Percentiles rank a stretch among this genome's conserved stretches.
Evolutionary conservation across 768 basidiomycete species (phyloP).

Genomic region (Boletales sp.): DNA sequence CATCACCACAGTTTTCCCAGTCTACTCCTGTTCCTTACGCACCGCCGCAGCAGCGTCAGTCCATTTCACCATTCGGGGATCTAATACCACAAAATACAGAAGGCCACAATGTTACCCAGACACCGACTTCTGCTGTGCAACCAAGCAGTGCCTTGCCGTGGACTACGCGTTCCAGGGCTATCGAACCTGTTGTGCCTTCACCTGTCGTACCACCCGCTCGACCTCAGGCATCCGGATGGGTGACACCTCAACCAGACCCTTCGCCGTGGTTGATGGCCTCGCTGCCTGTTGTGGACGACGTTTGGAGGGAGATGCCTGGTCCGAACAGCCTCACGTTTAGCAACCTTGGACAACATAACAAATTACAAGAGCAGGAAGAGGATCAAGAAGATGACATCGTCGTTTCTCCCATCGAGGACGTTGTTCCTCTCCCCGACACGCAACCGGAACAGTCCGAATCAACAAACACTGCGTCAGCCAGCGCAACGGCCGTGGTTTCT

Average conservation of each 20-base stretch:
- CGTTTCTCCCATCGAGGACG: constrained; percentile 17
- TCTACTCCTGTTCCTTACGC: constrained; percentile 19
- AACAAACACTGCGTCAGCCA: constrained; percentile 5
- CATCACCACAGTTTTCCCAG: constrained; percentile 17
- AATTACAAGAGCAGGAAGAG: constrained; percentile 42
- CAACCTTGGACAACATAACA: constrained; percentile 58
- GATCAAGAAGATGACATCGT: constrained; percentile 13
- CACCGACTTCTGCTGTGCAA: constrained; percentile 21
- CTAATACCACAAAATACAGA: constrained; percentile 14
- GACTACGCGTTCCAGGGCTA: constrained; percentile 15
- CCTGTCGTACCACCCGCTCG: constrained; percentile 22
- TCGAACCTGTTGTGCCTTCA: constrained; percentile 17
- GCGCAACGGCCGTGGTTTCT: neutral
- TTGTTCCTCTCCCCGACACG: constrained; percentile 8
- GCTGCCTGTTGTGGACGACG: constrained; percentile 42
- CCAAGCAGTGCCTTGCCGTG: constrained; percentile 22
- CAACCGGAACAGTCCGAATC: constrained; percentile 14
- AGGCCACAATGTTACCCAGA: constrained; percentile 16
- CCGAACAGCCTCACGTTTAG: constrained; percentile 53
- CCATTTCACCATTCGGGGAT: constrained; percentile 23
- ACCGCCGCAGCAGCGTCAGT: constrained; percentile 16
- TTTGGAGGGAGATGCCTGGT: constrained; percentile 42
- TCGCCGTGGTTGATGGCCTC: constrained; percentile 57
- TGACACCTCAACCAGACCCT: constrained; percentile 34
- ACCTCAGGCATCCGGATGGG: constrained; percentile 37